Evolutionary conservation across 228 moss, liverwort and hornwort species (phyloP).

Genomic region (Sphagnum fallax): DNA sequence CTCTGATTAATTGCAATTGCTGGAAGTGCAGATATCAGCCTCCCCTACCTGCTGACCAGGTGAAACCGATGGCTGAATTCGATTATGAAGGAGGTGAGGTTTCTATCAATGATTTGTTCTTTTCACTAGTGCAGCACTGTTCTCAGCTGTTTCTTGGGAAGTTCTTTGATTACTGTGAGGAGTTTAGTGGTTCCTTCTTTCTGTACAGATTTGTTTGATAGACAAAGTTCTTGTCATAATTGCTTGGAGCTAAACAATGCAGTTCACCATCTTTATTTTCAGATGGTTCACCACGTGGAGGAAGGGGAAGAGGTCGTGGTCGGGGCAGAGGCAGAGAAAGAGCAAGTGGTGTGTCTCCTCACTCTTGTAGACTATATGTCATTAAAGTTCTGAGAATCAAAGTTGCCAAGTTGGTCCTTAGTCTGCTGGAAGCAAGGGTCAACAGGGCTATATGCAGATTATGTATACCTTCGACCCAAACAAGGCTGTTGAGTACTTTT

Average conservation of each 20-base stretch:
- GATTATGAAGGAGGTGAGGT: conserved; percentile 86
- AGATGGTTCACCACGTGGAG: conserved; percentile 88
- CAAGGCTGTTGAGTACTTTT: no score
- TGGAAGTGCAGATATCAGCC: neutral
- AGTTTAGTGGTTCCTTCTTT: neutral
- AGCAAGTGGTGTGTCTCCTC: conserved; percentile 38
- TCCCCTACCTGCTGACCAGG: conserved; percentile 96
- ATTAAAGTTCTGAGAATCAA: conserved; percentile 23
- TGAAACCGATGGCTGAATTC: conserved; percentile 92
- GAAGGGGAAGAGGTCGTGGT: conserved; percentile 83
- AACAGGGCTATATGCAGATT: neutral
- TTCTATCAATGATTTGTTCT: conserved; percentile 9
- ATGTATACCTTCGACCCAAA: no score
- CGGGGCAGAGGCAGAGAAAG: conserved; percentile 80
- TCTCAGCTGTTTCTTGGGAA: neutral
- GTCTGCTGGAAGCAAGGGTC: neutral
- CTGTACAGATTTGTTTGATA: conserved; percentile 4
- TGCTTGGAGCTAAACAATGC: conserved; percentile 3
- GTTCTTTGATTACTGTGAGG: neutral
- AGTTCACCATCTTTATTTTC: conserved; percentile 30
- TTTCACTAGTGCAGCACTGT: neutral
- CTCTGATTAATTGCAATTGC: no score
- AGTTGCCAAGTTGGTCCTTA: conserved; percentile 14
- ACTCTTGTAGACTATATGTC: conserved; percentile 1
- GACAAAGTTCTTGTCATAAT: conserved; percentile 5